These are phyloP conservation scores for Hortaea werneckii DNA, from an alignment of 2,329 filamentous ascomycete species.

Conservation along the genomic window DNA sequence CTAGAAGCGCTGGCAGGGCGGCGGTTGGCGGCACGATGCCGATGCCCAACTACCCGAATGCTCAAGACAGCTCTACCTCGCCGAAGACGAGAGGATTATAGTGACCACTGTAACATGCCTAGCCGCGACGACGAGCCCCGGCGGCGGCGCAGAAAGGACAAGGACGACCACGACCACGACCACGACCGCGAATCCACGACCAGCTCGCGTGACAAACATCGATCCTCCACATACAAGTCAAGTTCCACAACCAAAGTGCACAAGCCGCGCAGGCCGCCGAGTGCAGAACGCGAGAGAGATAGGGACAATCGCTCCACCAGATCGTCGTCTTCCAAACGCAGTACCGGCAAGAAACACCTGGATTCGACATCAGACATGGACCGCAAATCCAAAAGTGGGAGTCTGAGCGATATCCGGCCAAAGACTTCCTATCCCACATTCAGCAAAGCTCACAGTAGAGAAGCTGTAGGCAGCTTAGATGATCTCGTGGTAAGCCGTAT, in stretches of 20 bases:
- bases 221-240: constrained; percentile 16
- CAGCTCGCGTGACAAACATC: constrained; percentile 18
- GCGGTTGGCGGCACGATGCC: constrained; percentile 2
- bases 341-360: constrained; percentile 20
- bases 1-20: neutral
- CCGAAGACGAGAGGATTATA: neutral
- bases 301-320: constrained; percentile 15
- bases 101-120: constrained; percentile 9
- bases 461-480: constrained; percentile 56
- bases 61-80: constrained; percentile 10
- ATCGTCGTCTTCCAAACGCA: constrained; percentile 1
- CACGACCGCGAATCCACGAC: constrained; percentile 21
- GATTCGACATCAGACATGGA: constrained; percentile 38
- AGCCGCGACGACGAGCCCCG: constrained; percentile 15
- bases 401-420: constrained; percentile 27
- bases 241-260: constrained; percentile 17
- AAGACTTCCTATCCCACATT: constrained; percentile 66
- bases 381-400: constrained; percentile 27
- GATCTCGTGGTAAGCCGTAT: constrained; percentile 22
- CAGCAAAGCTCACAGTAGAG: constrained; percentile 86
- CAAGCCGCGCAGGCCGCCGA: constrained; percentile 12
- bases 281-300: constrained; percentile 18
- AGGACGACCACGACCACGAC: constrained; percentile 25
- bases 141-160: constrained; percentile 22
- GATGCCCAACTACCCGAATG: constrained; percentile 8